phyloP scores from a whole-genome alignment of 2,329 filamentous ascomycete genomes.

The Aspergillus sojae region DNA sequence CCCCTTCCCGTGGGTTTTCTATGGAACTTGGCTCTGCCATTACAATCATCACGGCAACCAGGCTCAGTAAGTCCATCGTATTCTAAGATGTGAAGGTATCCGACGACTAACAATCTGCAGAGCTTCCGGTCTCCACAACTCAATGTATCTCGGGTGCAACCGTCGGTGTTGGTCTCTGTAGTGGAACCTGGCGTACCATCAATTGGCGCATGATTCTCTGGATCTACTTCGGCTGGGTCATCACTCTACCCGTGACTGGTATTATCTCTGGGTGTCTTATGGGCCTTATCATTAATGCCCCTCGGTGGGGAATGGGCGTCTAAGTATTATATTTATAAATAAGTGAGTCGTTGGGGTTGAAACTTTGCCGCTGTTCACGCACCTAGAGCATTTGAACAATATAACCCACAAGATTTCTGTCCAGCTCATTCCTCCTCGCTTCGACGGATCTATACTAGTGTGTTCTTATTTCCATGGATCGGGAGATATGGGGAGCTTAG shows the following conservation, averaged over 20 bases:
- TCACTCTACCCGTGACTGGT: conserved; percentile 20
- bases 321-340: background rate
- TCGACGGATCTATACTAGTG: too few species aligned
- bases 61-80: conserved; percentile 12
- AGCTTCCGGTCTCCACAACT: conserved; percentile 23
- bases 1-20: conserved; percentile 22
- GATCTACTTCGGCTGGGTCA: conserved; percentile 25
- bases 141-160: conserved; percentile 25
- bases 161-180: conserved; percentile 23
- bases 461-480: too few species aligned
- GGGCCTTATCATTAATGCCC: conserved; percentile 23
- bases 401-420: too few species aligned
- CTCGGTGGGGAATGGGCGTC: conserved; percentile 18
- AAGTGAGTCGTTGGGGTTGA: background rate
- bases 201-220: conserved; percentile 26
- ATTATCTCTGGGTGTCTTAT: conserved; percentile 20
- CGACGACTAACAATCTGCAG: background rate
- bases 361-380: background rate
- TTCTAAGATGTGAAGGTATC: background rate
- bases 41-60: conserved; percentile 21
- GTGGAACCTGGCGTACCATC: conserved; percentile 23
- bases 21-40: conserved; percentile 24
- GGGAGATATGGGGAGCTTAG: too few species aligned
- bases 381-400: too few species aligned
- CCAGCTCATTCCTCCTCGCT: too few species aligned